Conservation (phyloP, 805 yeast species). For the Jamesozyma lodderae region DNA sequence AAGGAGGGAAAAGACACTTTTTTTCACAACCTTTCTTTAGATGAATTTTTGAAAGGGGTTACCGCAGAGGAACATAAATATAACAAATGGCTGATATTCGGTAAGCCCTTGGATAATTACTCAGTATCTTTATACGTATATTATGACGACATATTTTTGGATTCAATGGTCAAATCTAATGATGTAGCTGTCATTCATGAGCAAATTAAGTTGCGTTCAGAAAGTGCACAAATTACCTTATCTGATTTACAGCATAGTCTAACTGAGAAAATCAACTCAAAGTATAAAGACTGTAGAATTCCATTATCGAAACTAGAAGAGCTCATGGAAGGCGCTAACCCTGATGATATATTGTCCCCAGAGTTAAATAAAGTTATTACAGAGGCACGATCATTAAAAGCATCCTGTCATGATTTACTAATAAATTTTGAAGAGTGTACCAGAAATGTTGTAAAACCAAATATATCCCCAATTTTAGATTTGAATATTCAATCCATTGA, state of each 20-base stretch:
- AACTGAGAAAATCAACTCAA: neutral
- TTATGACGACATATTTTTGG: constrained; percentile 41
- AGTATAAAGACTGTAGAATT: neutral
- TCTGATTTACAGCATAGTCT: neutral
- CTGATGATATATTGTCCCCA: neutral
- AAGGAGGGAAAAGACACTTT: constrained; percentile 14
- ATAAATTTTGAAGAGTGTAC: neutral
- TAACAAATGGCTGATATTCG: neutral
- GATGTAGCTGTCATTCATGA: neutral
- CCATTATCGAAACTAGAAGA: neutral
- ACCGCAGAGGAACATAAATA: constrained; percentile 2
- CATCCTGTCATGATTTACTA: neutral
- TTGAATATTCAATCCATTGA: neutral
- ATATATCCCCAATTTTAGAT: neutral
- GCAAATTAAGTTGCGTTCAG: too few species aligned
- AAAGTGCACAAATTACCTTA: too few species aligned
- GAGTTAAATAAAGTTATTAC: neutral
- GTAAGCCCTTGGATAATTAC: neutral
- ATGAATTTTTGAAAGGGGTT: constrained; percentile 24
- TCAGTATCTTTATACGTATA: constrained; percentile 38
- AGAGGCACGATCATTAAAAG: neutral
- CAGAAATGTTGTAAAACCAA: neutral
- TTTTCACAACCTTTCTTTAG: constrained; percentile 28
- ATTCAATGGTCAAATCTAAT: neutral
- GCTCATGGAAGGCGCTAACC: neutral